These are phyloP conservation scores for Podaxis sp. DNA, from an alignment of 768 basidiomycete species.

Conservation along the genomic window DNA sequence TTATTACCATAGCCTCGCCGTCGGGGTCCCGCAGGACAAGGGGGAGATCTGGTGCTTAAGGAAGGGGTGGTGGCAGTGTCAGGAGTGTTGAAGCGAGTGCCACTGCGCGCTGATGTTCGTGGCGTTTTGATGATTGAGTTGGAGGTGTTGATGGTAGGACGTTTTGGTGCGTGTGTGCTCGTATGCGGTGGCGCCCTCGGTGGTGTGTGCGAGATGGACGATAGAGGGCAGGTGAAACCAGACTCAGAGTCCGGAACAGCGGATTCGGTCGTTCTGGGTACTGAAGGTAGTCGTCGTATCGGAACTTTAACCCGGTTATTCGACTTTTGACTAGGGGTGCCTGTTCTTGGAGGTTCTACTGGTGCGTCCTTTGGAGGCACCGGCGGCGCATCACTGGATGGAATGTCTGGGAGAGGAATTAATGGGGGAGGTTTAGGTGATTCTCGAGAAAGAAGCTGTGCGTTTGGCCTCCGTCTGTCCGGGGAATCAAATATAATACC, in stretches of 20 bases:
- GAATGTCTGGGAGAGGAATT: constrained; percentile 3
- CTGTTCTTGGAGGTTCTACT: background rate
- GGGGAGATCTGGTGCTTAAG: background rate
- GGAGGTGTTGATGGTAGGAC: background rate
- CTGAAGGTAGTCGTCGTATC: background rate
- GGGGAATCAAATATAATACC: background rate
- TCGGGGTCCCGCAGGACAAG: constrained; percentile 2
- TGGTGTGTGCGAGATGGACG: background rate
- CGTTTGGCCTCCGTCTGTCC: background rate
- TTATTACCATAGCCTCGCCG: background rate
- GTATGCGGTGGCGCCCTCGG: background rate
- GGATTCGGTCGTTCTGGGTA: background rate
- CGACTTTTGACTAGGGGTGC: background rate
- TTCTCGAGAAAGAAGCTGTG: background rate
- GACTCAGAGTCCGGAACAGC: background rate
- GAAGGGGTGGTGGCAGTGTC: background rate
- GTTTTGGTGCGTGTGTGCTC: background rate
- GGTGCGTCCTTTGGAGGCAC: background rate
- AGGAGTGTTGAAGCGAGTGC: background rate
- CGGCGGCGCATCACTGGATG: background rate
- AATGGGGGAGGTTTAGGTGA: background rate
- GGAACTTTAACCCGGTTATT: background rate
- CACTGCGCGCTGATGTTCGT: background rate
- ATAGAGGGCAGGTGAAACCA: background rate
- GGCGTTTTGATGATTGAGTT: background rate